These are phyloP conservation scores for Nymphaea thermarum DNA, from an alignment of 164 flowering plant species.

Conservation along the genomic window DNA sequence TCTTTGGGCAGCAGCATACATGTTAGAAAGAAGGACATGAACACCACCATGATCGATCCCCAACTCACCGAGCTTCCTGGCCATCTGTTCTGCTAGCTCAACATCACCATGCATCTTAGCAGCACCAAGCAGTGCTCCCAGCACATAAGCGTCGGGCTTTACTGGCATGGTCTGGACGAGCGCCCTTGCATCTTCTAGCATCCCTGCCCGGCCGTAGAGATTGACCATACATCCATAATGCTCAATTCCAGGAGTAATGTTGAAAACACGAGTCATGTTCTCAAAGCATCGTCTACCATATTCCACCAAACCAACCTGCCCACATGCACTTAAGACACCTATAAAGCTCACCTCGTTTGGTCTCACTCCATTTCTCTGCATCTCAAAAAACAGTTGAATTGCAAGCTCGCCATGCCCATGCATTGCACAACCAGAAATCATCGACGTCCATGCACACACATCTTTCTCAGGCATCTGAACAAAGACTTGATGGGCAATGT, in stretches of 20 bases:
- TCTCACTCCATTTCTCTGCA: slow-evolving; percentile 29
- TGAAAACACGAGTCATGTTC: slow-evolving; percentile 28
- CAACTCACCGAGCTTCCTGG: slow-evolving; percentile 15
- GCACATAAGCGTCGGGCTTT: slow-evolving; percentile 34
- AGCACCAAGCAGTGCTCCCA: slow-evolving; percentile 50
- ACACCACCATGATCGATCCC: slow-evolving; percentile 35
- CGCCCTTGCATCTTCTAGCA: slow-evolving; percentile 34
- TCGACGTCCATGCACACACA: slow-evolving; percentile 42
- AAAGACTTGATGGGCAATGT: slow-evolving; percentile 26
- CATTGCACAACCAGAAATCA: slow-evolving; percentile 45
- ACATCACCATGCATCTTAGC: slow-evolving; percentile 34
- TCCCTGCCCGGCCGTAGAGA: slow-evolving; percentile 36
- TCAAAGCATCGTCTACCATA: slow-evolving; percentile 35
- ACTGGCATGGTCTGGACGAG: slow-evolving; percentile 39
- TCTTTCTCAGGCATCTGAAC: slow-evolving; percentile 27
- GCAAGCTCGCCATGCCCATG: slow-evolving; percentile 31
- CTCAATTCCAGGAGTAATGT: slow-evolving; percentile 33
- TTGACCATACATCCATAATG: slow-evolving; percentile 61
- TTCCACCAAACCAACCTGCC: slow-evolving; percentile 36
- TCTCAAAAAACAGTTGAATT: slow-evolving; percentile 25
- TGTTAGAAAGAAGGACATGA: slow-evolving; percentile 40
- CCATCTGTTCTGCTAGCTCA: slow-evolving; percentile 28
- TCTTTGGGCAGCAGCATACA: slow-evolving; percentile 31
- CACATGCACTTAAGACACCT: slow-evolving; percentile 43
- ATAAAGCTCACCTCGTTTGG: slow-evolving; percentile 48